Evolutionary conservation across 495 filamentous ascomycete genomes (phyloP).

Genomic region (Chaetomium cochliodes): DNA sequence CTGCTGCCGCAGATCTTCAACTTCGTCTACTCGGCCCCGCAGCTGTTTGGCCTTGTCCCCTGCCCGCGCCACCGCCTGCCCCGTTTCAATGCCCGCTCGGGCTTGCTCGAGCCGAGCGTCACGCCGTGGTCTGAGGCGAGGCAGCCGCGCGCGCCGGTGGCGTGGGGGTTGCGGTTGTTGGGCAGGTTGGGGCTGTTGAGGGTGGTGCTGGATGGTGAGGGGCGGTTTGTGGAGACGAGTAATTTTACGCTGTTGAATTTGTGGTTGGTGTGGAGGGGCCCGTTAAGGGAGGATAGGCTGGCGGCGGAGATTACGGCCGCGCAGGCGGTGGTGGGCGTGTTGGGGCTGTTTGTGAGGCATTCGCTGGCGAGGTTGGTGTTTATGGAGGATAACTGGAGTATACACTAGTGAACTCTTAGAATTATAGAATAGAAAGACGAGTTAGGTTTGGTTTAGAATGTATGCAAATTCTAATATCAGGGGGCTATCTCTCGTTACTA

Average conservation of each 20-base stretch:
- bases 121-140: constrained; percentile 67
- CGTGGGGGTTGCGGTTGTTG: constrained; percentile 59
- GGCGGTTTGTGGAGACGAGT: constrained; percentile 72
- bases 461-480: not conserved
- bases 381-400: constrained; percentile 70
- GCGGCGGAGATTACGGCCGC: constrained; percentile 71
- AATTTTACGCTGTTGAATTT: constrained; percentile 93
- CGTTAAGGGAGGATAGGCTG: constrained; percentile 81
- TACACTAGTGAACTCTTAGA: not conserved
- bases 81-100: constrained; percentile 78
- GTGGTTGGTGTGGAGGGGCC: constrained; percentile 94
- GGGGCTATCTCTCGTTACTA: not conserved
- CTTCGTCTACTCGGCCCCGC: constrained; percentile 87
- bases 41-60: constrained; percentile 83
- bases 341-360: constrained; percentile 83
- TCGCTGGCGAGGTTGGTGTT: constrained; percentile 81
- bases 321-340: constrained; percentile 70
- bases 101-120: constrained; percentile 77
- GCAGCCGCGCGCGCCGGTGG: constrained; percentile 64
- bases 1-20: constrained; percentile 96
- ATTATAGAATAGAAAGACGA: not conserved
- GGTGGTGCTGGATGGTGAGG: constrained; percentile 62
- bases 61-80: constrained; percentile 92
- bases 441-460: not conserved
- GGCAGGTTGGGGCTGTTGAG: constrained; percentile 62